These are phyloP conservation scores for Selaginella tamariscina DNA, from an alignment of 75 land plant genomes.

Conservation along the genomic window DNA sequence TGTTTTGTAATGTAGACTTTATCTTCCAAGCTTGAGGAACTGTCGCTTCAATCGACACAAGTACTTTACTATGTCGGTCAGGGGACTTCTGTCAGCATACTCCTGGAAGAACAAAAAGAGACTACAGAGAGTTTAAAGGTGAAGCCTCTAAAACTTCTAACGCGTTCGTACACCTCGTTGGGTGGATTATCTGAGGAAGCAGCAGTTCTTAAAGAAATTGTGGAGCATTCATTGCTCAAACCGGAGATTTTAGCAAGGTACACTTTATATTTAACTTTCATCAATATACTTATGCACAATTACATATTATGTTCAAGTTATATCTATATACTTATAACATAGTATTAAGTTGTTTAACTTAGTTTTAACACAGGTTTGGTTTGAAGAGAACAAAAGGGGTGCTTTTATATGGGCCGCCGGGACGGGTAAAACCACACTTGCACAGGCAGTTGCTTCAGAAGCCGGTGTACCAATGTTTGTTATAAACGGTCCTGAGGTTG, in stretches of 20 bases:
- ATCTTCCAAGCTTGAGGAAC: background rate
- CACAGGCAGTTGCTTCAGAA: slow-evolving; percentile 50
- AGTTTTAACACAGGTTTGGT: slow-evolving; percentile 24
- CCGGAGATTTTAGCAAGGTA: slow-evolving; percentile 54
- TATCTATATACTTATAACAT: background rate
- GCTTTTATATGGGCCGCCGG: slow-evolving; percentile 95
- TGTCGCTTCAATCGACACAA: background rate
- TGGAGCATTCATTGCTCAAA: slow-evolving; percentile 41
- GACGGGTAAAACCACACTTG: slow-evolving; percentile 97
- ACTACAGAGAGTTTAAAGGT: background rate
- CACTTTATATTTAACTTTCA: background rate
- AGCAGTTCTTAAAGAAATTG: slow-evolving; percentile 57
- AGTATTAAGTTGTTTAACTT: background rate
- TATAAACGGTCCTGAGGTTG: slow-evolving; percentile 82
- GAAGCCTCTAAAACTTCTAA: background rate
- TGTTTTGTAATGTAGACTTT: no score
- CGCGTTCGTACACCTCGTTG: slow-evolving; percentile 22
- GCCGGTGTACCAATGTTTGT: slow-evolving; percentile 74
- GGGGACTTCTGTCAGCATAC: background rate
- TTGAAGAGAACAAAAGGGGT: slow-evolving; percentile 61
- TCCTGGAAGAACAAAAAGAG: background rate
- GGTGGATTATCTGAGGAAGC: slow-evolving; percentile 87
- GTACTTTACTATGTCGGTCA: background rate
- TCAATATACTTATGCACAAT: background rate
- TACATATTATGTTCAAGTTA: background rate